A percentile compares a stretch with the other conserved stretches of the same genome.
Conservation (phyloP, 345 rosid species). For the Lagerstroemia speciosa region DNA sequence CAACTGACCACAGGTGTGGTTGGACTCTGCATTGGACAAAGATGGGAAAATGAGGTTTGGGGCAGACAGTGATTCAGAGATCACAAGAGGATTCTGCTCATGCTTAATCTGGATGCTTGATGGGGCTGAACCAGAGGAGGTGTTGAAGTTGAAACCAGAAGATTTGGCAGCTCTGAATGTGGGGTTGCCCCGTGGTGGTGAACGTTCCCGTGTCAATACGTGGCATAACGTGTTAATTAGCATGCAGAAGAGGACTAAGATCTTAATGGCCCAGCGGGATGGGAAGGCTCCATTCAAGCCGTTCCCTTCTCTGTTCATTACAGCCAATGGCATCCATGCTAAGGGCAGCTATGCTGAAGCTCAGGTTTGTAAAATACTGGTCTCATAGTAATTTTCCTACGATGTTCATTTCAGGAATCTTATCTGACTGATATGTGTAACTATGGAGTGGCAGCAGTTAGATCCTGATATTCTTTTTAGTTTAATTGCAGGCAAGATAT, state of each 20-base stretch:
- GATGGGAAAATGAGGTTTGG: too few relatives aligned
- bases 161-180: too few relatives aligned
- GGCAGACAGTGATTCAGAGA: too few relatives aligned
- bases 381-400: too few relatives aligned
- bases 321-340: conserved; percentile 53
- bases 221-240: conserved; percentile 87
- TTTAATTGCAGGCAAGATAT: conserved; percentile 57
- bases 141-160: conserved; percentile 64
- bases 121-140: conserved; percentile 63
- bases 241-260: conserved; percentile 86
- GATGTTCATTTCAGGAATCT: too few relatives aligned
- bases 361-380: conserved; percentile 37
- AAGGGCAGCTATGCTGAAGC: too few relatives aligned
- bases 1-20: conserved; percentile 56
- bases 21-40: conserved; percentile 49
- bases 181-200: too few relatives aligned
- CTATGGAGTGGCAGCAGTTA: conserved; percentile 1
- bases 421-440: too few relatives aligned
- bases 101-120: conserved; percentile 63
- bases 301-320: conserved; percentile 64
- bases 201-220: too few relatives aligned
- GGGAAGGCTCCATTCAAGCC: conserved; percentile 58
- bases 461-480: conserved; percentile 22
- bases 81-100: too few relatives aligned
- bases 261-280: conserved; percentile 45